phyloP scores from a whole-genome alignment of 2,329 filamentous ascomycete species.

The Phaeosphaeria sp. region DNA sequence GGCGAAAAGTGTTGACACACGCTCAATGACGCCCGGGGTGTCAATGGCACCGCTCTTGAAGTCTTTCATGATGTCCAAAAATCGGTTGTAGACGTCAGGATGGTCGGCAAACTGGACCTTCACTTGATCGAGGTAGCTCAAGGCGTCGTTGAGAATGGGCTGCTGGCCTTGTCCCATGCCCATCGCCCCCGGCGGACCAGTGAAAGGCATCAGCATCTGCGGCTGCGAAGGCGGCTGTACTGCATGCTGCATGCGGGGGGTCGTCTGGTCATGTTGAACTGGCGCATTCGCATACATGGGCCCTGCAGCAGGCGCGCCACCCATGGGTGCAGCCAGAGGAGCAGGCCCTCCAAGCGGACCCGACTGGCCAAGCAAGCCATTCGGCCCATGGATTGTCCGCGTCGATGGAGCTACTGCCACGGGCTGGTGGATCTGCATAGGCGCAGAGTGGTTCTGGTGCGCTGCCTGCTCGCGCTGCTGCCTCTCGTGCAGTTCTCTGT shows the following conservation, averaged over 20 bases:
- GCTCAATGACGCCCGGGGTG: constrained; percentile 95
- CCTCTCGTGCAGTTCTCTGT: constrained; percentile 61
- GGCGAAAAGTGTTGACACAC: constrained; percentile 93
- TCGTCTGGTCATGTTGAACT: constrained; percentile 63
- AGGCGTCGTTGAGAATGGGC: constrained; percentile 83
- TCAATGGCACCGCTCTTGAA: constrained; percentile 99
- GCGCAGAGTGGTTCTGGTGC: constrained; percentile 86
- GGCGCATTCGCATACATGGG: constrained; percentile 76
- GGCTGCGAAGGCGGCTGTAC: constrained; percentile 61
- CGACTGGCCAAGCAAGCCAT: constrained; percentile 75
- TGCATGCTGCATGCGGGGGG: constrained; percentile 64
- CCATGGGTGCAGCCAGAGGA: constrained; percentile 60
- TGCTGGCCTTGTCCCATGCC: constrained; percentile 79
- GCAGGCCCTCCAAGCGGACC: constrained; percentile 58
- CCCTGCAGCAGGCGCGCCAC: constrained; percentile 65
- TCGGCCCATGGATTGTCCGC: constrained; percentile 87
- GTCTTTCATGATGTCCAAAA: constrained; percentile 99
- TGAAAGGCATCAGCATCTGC: constrained; percentile 60
- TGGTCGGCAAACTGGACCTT: constrained; percentile 98
- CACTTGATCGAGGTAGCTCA: constrained; percentile 97
- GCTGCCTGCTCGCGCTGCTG: constrained; percentile 73
- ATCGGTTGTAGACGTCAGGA: constrained; percentile 95
- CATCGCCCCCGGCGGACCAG: constrained; percentile 56
- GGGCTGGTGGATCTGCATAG: constrained; percentile 92
- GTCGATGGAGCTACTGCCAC: constrained; percentile 77